These are phyloP conservation scores for Rubia yunnanensis DNA, from an alignment of 257 asterid species.

Conservation along the genomic window DNA sequence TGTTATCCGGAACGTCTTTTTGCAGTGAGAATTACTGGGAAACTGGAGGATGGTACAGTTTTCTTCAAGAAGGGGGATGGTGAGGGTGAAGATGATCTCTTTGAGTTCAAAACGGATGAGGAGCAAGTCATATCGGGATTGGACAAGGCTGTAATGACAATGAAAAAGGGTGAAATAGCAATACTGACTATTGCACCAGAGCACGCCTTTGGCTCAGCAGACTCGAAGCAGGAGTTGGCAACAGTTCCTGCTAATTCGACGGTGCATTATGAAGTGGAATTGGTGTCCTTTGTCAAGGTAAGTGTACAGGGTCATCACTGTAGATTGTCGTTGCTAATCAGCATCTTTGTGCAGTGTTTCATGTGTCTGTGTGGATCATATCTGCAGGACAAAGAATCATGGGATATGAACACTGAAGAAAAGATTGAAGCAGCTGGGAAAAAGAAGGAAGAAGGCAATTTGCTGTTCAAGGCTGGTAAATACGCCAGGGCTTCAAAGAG, in stretches of 20 bases:
- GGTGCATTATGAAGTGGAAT: constrained; percentile 24
- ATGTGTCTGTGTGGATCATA: background rate
- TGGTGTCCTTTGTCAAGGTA: constrained; percentile 34
- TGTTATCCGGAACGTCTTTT: background rate
- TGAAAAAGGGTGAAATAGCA: constrained; percentile 37
- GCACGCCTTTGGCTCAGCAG: constrained; percentile 30
- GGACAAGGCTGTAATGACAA: constrained; percentile 27
- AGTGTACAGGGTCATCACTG: background rate
- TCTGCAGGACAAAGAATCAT: constrained; percentile 31
- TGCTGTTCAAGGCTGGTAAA: constrained; percentile 30
- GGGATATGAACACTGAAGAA: constrained; percentile 40
- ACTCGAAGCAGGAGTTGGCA: constrained; percentile 29
- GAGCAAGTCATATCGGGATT: constrained; percentile 35
- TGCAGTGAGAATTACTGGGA: constrained; percentile 44
- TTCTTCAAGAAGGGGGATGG: constrained; percentile 35
- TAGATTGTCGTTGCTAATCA: too few relatives aligned
- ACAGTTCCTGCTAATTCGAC: constrained; percentile 30
- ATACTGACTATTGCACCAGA: constrained; percentile 27
- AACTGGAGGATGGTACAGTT: constrained; percentile 44
- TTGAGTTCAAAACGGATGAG: constrained; percentile 45
- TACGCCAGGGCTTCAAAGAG: constrained; percentile 28
- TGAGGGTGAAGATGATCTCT: constrained; percentile 29
- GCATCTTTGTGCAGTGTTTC: background rate
- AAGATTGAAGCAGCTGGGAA: constrained; percentile 31
- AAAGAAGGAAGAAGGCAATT: constrained; percentile 40